Evolutionary conservation across 805 yeast species (phyloP), one percentile per base, ranked within the genome.

Genomic region (Teunomyces tritomae): DNA sequence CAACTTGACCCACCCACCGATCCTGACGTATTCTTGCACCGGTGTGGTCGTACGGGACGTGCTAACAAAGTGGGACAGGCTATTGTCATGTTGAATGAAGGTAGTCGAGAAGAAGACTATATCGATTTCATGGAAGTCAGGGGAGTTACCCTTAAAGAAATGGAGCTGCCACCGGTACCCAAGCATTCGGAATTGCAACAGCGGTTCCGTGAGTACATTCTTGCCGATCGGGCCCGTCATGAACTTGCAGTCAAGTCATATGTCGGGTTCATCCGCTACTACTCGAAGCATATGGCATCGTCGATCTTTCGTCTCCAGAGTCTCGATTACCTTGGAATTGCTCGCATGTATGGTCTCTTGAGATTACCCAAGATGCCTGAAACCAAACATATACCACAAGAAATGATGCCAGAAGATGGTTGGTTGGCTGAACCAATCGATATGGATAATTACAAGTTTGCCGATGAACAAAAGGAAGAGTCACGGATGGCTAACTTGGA

Each of bases 361-460:
- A 76, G 97, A 55, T 68, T 92, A 49, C 99, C 99, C 7, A 82
- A 84, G 56, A 94, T 95, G 98, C 99, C 99, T 0, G 99, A 94
- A 61, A 77, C 84, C 17, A 72, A 70, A 46, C 72, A 77, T 55
- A 70, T 83, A 2, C 59, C 74, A 28, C 60, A 68, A 33, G 79
- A 75, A 2, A 54, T 65, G 9, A 68, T 83, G 57, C 87, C 90
- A 0, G 80, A 76, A 44, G 84, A 82, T 51, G 97, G 97, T 1
- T 89, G 91, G 89, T 66, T 88, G 30, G 76, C 83, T 1, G 73
- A 72, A 27, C 70, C 71, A 2, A 73, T 90, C 14, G 85, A 88
- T 55, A 78, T 88, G 81, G 89, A 86, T 52, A 71, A 64, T 1
- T 89, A 79, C 62, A 68, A 76, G 8, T 92, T 87, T 59, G 68